phyloP scores from a whole-genome alignment of 1,139 yeast genomes.

The Hyphopichia fennica region DNA sequence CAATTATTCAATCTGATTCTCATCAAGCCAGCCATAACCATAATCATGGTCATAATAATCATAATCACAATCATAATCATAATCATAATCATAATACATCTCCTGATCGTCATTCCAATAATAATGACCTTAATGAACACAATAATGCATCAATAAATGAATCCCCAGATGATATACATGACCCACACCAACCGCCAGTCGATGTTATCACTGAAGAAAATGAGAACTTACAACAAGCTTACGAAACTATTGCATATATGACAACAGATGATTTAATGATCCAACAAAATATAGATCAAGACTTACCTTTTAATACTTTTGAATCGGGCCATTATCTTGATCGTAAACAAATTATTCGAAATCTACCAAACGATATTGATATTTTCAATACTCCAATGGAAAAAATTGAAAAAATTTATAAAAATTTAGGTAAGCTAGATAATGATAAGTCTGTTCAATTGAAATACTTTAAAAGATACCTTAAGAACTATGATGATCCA shows the following conservation, averaged over 20 bases:
- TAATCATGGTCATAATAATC: not conserved
- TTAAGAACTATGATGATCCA: constrained; percentile 35
- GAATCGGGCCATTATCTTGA: constrained; percentile 39
- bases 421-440: constrained; percentile 33
- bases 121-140: not conserved
- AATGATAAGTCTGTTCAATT: constrained; percentile 39
- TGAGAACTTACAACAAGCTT: constrained; percentile 15
- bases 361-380: constrained; percentile 42
- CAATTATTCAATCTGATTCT: not conserved
- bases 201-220: constrained; percentile 3
- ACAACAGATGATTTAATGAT: constrained; percentile 37
- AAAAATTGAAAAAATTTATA: constrained; percentile 32
- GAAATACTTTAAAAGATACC: constrained; percentile 36
- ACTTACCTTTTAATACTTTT: constrained; percentile 34
- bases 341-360: constrained; percentile 31
- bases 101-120: not conserved
- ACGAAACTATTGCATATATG: constrained; percentile 40
- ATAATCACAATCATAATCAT: not conserved
- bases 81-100: not conserved
- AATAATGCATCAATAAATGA: not conserved
- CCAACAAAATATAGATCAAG: constrained; percentile 40
- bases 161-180: constrained; percentile 1
- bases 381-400: constrained; percentile 28
- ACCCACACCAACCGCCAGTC: constrained; percentile 5
- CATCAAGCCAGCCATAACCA: not conserved